A percentile compares a stretch with the other conserved stretches of the same genome.
Evolutionary conservation across 1,284 basidiomycete genomes (phyloP).

Genomic region (Ganoderma multipileum): DNA sequence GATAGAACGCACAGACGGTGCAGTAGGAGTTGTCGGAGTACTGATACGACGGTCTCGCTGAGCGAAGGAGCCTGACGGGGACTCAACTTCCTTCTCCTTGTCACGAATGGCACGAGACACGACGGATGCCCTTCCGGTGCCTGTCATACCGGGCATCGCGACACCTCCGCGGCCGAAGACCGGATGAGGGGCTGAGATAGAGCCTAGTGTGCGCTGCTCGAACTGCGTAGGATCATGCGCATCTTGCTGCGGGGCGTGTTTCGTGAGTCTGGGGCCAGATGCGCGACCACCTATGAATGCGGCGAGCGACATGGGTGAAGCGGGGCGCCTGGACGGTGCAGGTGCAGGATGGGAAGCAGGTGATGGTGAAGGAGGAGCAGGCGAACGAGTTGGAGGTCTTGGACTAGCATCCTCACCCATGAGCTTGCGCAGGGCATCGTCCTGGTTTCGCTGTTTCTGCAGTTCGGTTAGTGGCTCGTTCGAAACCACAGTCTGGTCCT

Average conservation of each 20-base stretch:
- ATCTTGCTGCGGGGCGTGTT: constrained; percentile 74
- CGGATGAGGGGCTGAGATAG: constrained; percentile 64
- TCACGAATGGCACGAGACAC: constrained; percentile 31
- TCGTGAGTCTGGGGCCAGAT: constrained; percentile 72
- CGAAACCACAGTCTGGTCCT: constrained; percentile 28
- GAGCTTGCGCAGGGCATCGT: constrained; percentile 54
- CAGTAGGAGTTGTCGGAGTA: constrained; percentile 42
- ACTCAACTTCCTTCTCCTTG: constrained; percentile 26
- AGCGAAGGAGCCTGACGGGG: constrained; percentile 6
- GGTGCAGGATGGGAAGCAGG: constrained; percentile 17
- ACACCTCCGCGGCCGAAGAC: constrained; percentile 75
- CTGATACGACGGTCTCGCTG: constrained; percentile 43
- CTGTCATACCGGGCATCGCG: constrained; percentile 73
- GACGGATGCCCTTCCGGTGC: constrained; percentile 36
- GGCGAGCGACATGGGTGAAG: constrained; percentile 70
- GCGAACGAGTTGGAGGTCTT: constrained; percentile 19
- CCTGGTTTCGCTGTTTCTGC: constrained; percentile 51
- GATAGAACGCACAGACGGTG: constrained; percentile 34
- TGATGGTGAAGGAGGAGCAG: constrained; percentile 18
- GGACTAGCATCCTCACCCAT: constrained; percentile 30
- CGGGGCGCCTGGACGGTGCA: constrained; percentile 28
- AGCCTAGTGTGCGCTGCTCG: constrained; percentile 54
- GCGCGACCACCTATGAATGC: constrained; percentile 80
- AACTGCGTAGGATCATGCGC: constrained; percentile 69
- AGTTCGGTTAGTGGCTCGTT: constrained; percentile 40